These are phyloP conservation scores for Capsicum rhomboideum DNA, from an alignment of 257 asterid genomes.

Conservation along the genomic window DNA sequence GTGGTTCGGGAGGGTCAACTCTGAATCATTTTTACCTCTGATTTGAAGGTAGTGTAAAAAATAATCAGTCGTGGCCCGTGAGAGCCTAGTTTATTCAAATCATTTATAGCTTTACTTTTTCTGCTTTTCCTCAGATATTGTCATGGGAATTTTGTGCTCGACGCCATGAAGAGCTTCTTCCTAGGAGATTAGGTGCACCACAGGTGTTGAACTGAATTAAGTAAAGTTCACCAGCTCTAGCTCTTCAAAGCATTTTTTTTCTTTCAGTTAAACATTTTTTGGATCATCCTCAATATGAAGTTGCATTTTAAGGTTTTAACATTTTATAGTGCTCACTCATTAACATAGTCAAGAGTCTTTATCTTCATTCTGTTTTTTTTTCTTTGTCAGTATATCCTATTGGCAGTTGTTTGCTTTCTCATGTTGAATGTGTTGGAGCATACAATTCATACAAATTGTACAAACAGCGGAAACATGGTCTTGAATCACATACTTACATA, in stretches of 20 bases:
- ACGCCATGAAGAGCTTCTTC: slow-evolving; percentile 94
- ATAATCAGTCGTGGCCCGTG: neutral
- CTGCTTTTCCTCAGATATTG: slow-evolving; percentile 39
- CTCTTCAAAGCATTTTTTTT: neutral
- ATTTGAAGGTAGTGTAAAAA: slow-evolving; percentile 58
- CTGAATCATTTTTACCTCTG: too few relatives aligned
- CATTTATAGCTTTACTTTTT: neutral
- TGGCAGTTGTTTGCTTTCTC: neutral
- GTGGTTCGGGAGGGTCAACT: slow-evolving; percentile 98
- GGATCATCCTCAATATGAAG: neutral
- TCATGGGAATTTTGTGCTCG: slow-evolving; percentile 98
- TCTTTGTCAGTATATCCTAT: neutral
- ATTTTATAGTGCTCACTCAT: neutral
- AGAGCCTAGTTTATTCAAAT: neutral
- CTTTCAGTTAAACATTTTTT: neutral
- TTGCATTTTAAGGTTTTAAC: neutral
- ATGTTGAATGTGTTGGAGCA: neutral
- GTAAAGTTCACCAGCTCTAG: neutral
- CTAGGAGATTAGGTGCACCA: slow-evolving; percentile 87
- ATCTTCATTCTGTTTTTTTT: neutral
- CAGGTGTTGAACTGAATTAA: slow-evolving; percentile 49
- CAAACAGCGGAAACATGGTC: too few relatives aligned
- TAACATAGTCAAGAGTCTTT: neutral
- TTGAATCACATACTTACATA: too few relatives aligned
- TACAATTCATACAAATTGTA: too few relatives aligned